These are phyloP conservation scores for Acanthamoeba castellanii DNA, from an alignment of 208 protist genomes.

Conservation along the genomic window DNA sequence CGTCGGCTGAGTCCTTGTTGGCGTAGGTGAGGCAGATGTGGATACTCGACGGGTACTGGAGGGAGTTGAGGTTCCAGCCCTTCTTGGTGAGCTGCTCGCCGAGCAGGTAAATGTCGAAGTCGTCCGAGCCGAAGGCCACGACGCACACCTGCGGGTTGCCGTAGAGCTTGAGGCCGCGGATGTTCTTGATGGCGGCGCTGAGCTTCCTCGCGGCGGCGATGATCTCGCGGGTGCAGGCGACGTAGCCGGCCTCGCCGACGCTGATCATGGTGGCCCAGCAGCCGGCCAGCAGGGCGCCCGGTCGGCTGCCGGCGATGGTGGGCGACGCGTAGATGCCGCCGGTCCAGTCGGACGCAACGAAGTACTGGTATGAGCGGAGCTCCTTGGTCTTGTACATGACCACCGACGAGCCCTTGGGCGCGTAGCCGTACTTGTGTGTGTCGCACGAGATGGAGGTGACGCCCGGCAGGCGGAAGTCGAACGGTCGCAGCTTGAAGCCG, in stretches of 20 bases:
- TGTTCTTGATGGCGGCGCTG: conserved; percentile 86
- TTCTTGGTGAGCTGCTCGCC: conserved; percentile 90
- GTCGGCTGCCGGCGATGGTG: conserved; percentile 94
- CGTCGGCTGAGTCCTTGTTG: conserved; percentile 77
- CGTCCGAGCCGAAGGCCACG: conserved; percentile 92
- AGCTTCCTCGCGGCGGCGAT: conserved; percentile 92
- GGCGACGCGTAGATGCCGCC: conserved; percentile 99
- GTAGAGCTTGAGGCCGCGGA: conserved; percentile 92
- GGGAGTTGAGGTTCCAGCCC: conserved; percentile 95
- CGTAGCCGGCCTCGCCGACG: conserved; percentile 94
- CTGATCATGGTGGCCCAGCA: conserved; percentile 97
- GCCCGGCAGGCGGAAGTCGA: conserved; percentile 96
- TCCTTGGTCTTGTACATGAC: conserved; percentile 94
- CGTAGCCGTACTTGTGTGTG: conserved; percentile 99
- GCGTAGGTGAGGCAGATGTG: conserved; percentile 83
- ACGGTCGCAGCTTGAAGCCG: conserved; percentile 88
- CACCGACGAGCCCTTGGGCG: conserved; percentile 97
- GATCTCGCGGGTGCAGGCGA: conserved; percentile 91
- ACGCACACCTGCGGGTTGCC: conserved; percentile 90
- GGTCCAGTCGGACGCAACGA: conserved; percentile 95
- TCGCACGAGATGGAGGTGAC: conserved; percentile 99
- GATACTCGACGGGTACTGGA: conserved; percentile 90
- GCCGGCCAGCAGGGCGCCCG: conserved; percentile 95
- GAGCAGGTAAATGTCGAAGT: conserved; percentile 95
- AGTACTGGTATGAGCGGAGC: conserved; percentile 96